Percentiles rank a stretch among this genome's conserved stretches.
phyloP scores from a whole-genome alignment of 179 eudicot species.

The Vitellaria paradoxa region DNA sequence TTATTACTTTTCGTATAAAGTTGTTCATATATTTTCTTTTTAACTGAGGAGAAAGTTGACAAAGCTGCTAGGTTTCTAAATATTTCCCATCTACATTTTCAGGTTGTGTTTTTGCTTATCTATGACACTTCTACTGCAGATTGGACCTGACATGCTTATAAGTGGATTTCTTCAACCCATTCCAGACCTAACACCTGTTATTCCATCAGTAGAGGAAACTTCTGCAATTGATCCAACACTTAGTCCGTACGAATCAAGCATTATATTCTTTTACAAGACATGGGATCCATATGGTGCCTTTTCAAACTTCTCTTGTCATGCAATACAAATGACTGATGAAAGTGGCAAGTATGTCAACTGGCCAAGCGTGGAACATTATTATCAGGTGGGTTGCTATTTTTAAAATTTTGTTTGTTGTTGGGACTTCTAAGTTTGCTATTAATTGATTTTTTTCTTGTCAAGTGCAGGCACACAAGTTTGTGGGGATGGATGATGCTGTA shows the following conservation, averaged over 20 bases:
- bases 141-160: conserved; percentile 98
- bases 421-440: not conserved
- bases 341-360: conserved; percentile 57
- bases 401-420: not conserved
- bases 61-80: conserved; percentile 4
- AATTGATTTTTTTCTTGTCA: not conserved
- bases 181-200: conserved; percentile 80
- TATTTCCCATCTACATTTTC: not conserved
- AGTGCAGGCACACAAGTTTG: conserved; percentile 84
- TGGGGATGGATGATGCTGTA: conserved; percentile 59
- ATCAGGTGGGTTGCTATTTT: conserved; percentile 56
- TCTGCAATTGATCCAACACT: conserved; percentile 81
- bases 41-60: too few species aligned
- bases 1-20: not conserved
- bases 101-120: conserved; percentile 8
- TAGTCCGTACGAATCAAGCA: conserved; percentile 68
- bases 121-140: conserved; percentile 38
- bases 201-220: conserved; percentile 83
- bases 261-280: conserved; percentile 85
- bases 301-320: conserved; percentile 95
- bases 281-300: conserved; percentile 98
- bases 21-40: not conserved
- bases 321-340: conserved; percentile 73
- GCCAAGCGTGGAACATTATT: conserved; percentile 93
- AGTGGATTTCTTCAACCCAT: conserved; percentile 98